Evolutionary conservation across 768 basidiomycete genomes (phyloP), one percentile per base, ranked within the genome.

Genomic region (Tylopilus subfusipes): DNA sequence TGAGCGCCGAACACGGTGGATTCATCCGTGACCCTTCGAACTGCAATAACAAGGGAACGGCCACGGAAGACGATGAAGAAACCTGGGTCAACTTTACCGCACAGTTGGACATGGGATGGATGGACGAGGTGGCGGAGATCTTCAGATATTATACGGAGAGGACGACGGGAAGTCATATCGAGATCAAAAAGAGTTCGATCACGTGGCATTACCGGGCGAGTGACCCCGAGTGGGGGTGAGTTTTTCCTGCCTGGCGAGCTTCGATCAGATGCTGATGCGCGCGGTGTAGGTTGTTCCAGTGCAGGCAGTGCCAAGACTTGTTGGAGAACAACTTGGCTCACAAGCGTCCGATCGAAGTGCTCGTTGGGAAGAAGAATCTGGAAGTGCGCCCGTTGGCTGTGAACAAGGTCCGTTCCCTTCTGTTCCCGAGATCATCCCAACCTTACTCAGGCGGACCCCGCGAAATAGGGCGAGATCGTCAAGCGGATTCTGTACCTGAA

Each of bases 331-430:
- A 93, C 67, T 70, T 99, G 58, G 91, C 87, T 40, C 86, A 92
- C 60, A 91, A 95, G 70, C 80, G 95, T 45, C 94, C 96, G 8
- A 98, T 99, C 55, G 96, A 99, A 74, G 93, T 97, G 5, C 84
- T 97, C 48, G 89, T 96, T 29, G 96, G 96, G 19, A 99, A 99
- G 80, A 98, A 98, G 84, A 98, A 98, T 70, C 78, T 99, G 42
- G 96, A 99, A 75, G 95, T 98, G 21, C 84, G 96, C 56, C 96
- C 94, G 5, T 79, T 95, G 30, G 93, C 94, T 2, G 85, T 98
- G 55, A 98, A 97, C 82, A 98, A 99, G 83, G 79, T 78, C 36
- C 19, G 68, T 56, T n/a, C 34, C 13, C 19, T 18, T 4, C 10
- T 46, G 33, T 12, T 40, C 13, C 13, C 30, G 14, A 40, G 39